Base-by-base conservation (phyloP, 2,329 filamentous ascomycete genomes). In the Fusarium sp. region DNA sequence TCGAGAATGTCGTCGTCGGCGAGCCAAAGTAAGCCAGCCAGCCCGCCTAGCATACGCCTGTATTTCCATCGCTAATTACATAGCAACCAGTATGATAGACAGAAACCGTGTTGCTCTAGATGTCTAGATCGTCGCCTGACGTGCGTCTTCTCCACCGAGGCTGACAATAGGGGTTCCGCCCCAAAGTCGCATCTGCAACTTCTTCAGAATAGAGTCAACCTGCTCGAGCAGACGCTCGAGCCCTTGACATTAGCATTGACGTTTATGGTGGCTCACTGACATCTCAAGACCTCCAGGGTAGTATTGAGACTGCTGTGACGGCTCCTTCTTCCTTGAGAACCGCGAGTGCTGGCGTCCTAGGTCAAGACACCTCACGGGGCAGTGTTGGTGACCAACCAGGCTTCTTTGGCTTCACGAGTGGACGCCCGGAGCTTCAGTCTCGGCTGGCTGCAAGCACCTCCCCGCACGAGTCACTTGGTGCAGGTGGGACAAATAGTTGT, bases 11-110 rank as follows among this genome's bases (percentile, higher is more conserved):
- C 46, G 46, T 3, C 46, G 46, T 11, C 46, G 46, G 27, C 27
- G 46, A 31, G 46, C 46, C 22, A 51, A 51, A 29, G 46, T 51
- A 51, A 16, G 46, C 46, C 24, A 16, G 46, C 46, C 24, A 29
- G 24, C 20, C 20, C 24, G 9, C 14, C 22, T n/a, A n/a, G n/a
- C n/a, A n/a, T n/a, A n/a, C n/a, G n/a, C n/a, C n/a, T n/a, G n/a
- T n/a, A n/a, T n/a, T n/a, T n/a, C n/a, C n/a, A n/a, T n/a, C n/a
- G n/a, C n/a, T n/a, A n/a, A n/a, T n/a, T n/a, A n/a, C n/a, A n/a
- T n/a, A n/a, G n/a, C n/a, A n/a, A n/a, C n/a, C n/a, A n/a, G n/a
- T n/a, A n/a, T 29, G 46, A 51, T n/a, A 27, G 46, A 11, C 46
- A 51, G 46, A 51, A 51, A 5, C 46, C 46, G 6, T 51, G 24